Percentiles rank a stretch among this genome's conserved stretches.
phyloP scores from a whole-genome alignment of 176 grass and related monocot species.

The Avena insularis region DNA sequence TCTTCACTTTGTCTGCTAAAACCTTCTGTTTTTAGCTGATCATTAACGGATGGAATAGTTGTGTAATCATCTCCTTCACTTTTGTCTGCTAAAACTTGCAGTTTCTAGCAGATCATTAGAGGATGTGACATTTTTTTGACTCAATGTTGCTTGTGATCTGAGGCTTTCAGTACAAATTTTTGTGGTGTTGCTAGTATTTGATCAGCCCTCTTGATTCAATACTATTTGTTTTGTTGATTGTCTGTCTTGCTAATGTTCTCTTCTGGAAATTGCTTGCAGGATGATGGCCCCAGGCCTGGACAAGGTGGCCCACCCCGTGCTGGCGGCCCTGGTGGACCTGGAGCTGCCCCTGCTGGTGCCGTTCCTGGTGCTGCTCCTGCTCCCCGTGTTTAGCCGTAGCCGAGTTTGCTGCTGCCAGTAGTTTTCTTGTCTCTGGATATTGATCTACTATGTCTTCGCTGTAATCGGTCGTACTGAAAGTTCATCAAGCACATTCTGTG shows the following conservation, averaged over 20 bases:
- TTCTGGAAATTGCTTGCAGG: conserved; percentile 24
- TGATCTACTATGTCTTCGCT: conserved; percentile 14
- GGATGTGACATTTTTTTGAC: conserved; percentile 37
- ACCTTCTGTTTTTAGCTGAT: conserved; percentile 40
- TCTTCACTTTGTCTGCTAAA: conserved; percentile 61
- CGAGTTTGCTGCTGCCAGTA: background rate
- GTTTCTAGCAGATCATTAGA: conserved; percentile 45
- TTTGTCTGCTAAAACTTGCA: conserved; percentile 27
- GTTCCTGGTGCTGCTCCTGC: background rate
- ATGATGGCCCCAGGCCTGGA: conserved; percentile 44
- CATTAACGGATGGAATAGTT: conserved; percentile 53
- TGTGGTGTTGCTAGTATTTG: background rate
- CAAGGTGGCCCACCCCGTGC: conserved; percentile 50
- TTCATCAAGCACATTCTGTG: conserved; percentile 22
- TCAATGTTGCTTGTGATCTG: background rate
- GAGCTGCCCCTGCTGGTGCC: conserved; percentile 40
- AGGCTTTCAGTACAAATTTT: no score
- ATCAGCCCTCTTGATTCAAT: background rate
- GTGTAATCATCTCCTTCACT: background rate
- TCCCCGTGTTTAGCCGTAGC: background rate
- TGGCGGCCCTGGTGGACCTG: conserved; percentile 20
- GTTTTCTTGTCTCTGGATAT: background rate
- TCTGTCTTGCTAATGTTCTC: background rate
- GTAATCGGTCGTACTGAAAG: conserved; percentile 12
- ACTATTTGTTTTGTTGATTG: background rate